A percentile compares a stretch with the other conserved stretches of the same genome.
Conservation (phyloP, 495 filamentous ascomycete species). For the Bathelium albidoporum region DNA sequence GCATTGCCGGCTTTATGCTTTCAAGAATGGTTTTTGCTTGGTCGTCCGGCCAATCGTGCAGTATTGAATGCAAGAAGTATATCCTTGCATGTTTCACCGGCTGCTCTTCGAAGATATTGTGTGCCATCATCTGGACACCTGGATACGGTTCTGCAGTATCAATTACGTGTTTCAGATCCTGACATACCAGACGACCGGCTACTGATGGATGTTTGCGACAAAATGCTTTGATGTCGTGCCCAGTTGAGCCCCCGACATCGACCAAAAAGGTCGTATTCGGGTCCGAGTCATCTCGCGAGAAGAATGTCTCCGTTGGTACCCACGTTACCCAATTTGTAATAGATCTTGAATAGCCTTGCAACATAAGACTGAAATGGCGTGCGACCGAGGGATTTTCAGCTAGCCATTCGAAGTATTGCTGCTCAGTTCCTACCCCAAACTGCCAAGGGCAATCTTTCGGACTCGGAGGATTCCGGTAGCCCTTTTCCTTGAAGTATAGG, state of each 20-base stretch:
- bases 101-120: slow-evolving; percentile 14
- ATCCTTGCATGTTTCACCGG: slow-evolving; percentile 11
- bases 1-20: slow-evolving; percentile 6
- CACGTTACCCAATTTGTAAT: too few species aligned
- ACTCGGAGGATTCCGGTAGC: too few species aligned
- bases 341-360: too few species aligned
- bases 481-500: too few species aligned
- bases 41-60: slow-evolving; percentile 15
- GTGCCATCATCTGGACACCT: slow-evolving; percentile 6
- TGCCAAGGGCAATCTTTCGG: too few species aligned
- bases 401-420: too few species aligned
- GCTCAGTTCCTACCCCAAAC: too few species aligned
- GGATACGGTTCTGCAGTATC: not conserved
- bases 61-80: slow-evolving; percentile 17
- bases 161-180: slow-evolving; percentile 10
- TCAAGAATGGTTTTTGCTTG: slow-evolving; percentile 1
- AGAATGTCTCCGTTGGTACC: too few species aligned
- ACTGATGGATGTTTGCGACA: slow-evolving; percentile 5
- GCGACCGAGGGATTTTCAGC: too few species aligned
- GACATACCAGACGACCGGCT: slow-evolving; percentile 4
- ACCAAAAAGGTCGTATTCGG: slow-evolving; percentile 19
- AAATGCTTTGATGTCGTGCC: slow-evolving; percentile 6
- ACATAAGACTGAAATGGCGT: too few species aligned
- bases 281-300: too few species aligned
- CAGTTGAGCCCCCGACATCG: slow-evolving; percentile 11